Percentiles rank a stretch among this genome's conserved stretches.
These are phyloP conservation scores for Tarenaya hassleriana DNA, from an alignment of 345 rosid species.

Conservation along the genomic window DNA sequence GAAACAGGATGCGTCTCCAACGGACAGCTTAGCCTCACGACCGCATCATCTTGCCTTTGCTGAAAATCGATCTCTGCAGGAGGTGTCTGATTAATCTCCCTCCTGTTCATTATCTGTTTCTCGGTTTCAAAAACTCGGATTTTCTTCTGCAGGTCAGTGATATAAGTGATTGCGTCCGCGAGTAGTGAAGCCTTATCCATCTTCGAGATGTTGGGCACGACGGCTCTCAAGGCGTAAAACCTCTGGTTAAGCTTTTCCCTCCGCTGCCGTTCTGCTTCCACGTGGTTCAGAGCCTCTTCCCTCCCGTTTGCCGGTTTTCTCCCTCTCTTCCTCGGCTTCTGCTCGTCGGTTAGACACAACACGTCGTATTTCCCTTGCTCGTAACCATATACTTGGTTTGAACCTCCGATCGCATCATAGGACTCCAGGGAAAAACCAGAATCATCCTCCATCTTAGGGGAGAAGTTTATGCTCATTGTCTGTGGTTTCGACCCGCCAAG, in stretches of 20 bases:
- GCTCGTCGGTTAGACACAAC: slow-evolving; percentile 50
- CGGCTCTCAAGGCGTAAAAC: slow-evolving; percentile 84
- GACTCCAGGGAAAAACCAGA: slow-evolving; percentile 53
- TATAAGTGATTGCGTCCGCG: slow-evolving; percentile 80
- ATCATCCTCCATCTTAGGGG: slow-evolving; percentile 86
- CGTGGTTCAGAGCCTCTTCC: slow-evolving; percentile 92
- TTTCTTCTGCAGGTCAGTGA: slow-evolving; percentile 75
- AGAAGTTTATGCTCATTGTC: slow-evolving; percentile 68
- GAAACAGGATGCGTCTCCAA: slow-evolving; percentile 74
- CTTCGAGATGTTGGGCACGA: slow-evolving; percentile 91
- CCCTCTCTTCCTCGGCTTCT: slow-evolving; percentile 91
- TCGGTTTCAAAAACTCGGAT: slow-evolving; percentile 74
- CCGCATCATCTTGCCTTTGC: slow-evolving; percentile 62
- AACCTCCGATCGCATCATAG: slow-evolving; percentile 38
- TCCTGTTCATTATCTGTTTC: slow-evolving; percentile 43
- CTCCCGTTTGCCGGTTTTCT: slow-evolving; percentile 97
- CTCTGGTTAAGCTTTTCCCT: slow-evolving; percentile 96
- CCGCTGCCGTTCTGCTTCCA: slow-evolving; percentile 94
- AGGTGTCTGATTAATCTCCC: slow-evolving; percentile 32
- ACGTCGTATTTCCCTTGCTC: slow-evolving; percentile 62
- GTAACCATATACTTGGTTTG: slow-evolving; percentile 52
- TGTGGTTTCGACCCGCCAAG: slow-evolving; percentile 61
- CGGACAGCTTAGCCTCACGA: slow-evolving; percentile 66
- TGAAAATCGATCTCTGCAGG: slow-evolving; percentile 68
- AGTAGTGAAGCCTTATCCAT: slow-evolving; percentile 95